Evolutionary conservation across 1,139 yeast species (phyloP).

Genomic region (Protomyces macrosporus): DNA sequence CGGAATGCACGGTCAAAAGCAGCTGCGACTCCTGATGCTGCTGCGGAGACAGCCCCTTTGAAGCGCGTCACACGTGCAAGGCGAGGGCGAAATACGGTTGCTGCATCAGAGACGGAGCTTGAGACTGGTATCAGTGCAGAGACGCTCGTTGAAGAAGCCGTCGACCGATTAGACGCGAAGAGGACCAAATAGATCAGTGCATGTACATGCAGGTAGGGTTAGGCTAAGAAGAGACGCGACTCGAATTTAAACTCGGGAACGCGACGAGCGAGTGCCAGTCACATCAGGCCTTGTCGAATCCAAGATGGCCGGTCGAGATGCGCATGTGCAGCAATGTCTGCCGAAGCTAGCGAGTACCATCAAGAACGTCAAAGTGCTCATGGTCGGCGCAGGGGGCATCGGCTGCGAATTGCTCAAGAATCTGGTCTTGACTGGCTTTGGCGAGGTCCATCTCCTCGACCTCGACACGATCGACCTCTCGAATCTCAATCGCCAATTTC

Average conservation of each 20-base stretch:
- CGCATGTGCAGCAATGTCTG: conserved; percentile 4
- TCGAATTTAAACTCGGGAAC: not conserved
- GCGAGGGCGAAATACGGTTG: not conserved
- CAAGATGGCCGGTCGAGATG: not conserved
- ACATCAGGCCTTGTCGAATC: too few species aligned
- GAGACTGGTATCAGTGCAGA: conserved; percentile 26
- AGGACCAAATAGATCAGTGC: not conserved
- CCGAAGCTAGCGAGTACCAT: conserved; percentile 11
- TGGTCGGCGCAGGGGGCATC: conserved; percentile 99
- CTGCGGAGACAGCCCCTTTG: not conserved
- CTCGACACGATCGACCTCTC: conserved; percentile 89
- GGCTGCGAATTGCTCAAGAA: conserved; percentile 94
- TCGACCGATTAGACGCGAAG: conserved; percentile 7
- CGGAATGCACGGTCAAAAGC: not conserved
- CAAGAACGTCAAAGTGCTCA: conserved; percentile 45
- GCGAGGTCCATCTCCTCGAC: conserved; percentile 87
- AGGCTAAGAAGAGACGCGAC: not conserved
- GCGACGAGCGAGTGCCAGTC: too few species aligned
- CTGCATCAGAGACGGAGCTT: conserved; percentile 8
- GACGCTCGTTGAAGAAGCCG: conserved; percentile 30
- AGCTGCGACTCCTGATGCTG: not conserved
- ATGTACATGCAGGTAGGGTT: not conserved
- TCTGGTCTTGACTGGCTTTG: conserved; percentile 73
- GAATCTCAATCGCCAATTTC: conserved; percentile 86
- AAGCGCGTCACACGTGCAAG: not conserved